Evolutionary conservation across 1,139 yeast species (phyloP).

Genomic region (Meyerozyma smithsonii): DNA sequence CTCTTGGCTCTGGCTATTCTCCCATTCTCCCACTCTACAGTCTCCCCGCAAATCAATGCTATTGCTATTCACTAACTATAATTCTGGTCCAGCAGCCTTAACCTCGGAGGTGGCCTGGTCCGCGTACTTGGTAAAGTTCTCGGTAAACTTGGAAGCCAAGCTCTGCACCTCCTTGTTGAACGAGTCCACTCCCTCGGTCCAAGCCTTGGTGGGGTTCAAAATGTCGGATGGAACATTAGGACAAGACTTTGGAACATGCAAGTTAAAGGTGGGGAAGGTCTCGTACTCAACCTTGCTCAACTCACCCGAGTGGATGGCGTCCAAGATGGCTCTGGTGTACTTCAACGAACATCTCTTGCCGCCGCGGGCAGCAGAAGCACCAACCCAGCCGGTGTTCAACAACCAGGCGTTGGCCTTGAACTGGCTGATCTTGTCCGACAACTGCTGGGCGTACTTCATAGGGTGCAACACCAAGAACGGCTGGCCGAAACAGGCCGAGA

Average conservation of each 20-base stretch:
- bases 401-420: slow-evolving; percentile 95
- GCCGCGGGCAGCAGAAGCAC: slow-evolving; percentile 86
- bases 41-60: no score
- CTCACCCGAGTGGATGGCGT: slow-evolving; percentile 91
- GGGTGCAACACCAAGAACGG: slow-evolving; percentile 98
- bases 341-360: slow-evolving; percentile 98
- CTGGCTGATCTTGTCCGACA: slow-evolving; percentile 85
- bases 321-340: slow-evolving; percentile 95
- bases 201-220: slow-evolving; percentile 81
- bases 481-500: slow-evolving; percentile 98
- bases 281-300: slow-evolving; percentile 78
- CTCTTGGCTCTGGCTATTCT: no score
- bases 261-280: slow-evolving; percentile 79
- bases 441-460: slow-evolving; percentile 95
- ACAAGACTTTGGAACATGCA: slow-evolving; percentile 78
- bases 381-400: slow-evolving; percentile 98
- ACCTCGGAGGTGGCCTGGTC: slow-evolving; percentile 84
- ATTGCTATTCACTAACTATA: slow-evolving; percentile 13
- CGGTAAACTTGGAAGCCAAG: slow-evolving; percentile 74
- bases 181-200: slow-evolving; percentile 70
- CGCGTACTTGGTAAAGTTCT: slow-evolving; percentile 83
- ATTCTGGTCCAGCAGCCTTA: slow-evolving; percentile 84
- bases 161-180: slow-evolving; percentile 66
- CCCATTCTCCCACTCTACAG: not conserved
- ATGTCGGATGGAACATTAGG: slow-evolving; percentile 81